Base-by-base conservation (phyloP, 345 rosid genomes). In the Barbarea vulgaris region DNA sequence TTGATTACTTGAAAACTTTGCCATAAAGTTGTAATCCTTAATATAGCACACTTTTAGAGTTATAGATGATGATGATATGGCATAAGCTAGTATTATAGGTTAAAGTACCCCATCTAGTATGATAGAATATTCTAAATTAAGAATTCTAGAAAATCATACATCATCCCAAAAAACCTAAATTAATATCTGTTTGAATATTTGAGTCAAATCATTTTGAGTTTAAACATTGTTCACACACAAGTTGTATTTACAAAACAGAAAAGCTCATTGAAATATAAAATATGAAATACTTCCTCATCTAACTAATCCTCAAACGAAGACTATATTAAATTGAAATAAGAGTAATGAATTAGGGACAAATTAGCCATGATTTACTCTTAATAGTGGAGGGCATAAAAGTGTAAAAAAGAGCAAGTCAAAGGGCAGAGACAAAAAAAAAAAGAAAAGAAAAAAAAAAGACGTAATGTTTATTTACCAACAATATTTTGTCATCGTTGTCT, bases 331-430 rank as follows among this genome's bases (percentile, higher is more conserved):
- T n/a, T n/a, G 15, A 44, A 15, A 14, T 12, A 39, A 65, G 63
- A 58, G 57, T 24, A 71, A 71, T 10, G 0, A 64, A 44, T 55
- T 52, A 42, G 30, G 24, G 77, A 74, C 47, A 44, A 64, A 55
- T 64, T 54, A 74, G 48, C 21, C 72, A 64, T 65, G 54, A 54
- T 73, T 64, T 3, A 21, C 70, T 73, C 47, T 27, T 1, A 30
- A 31, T 31, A 31, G 34, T 3, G 19, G 9, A n/a, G 33, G 50
- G 61, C 0, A 67, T 28, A 12, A 4, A 54, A 14, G 18, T 54
- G 77, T 74, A 56, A 75, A 64, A 52, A 52, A 5, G 18, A 76
- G 63, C 6, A 76, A 61, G 56, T 52, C 33, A 76, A 46, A 77
- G 72, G 76, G 60, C 15, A 70, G 21, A 64, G 76, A 70, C 61